These are phyloP conservation scores for Afroboletus lepidellus DNA, from an alignment of 1,284 basidiomycete species.

Conservation along the genomic window DNA sequence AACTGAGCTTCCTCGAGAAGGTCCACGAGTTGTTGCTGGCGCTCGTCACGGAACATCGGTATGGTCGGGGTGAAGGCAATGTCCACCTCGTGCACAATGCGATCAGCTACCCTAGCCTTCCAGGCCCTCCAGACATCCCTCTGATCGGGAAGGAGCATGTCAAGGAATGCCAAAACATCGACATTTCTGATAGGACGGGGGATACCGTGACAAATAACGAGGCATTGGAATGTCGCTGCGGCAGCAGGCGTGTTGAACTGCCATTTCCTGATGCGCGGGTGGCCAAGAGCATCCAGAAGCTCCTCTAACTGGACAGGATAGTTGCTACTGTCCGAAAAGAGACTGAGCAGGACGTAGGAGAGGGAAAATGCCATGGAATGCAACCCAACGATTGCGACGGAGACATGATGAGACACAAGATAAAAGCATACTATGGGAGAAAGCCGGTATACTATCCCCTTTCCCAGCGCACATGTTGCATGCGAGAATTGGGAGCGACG, in stretches of 20 bases:
- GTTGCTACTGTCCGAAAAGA: background rate
- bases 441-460: too few species aligned
- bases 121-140: background rate
- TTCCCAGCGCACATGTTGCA: too few species aligned
- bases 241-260: constrained; percentile 1
- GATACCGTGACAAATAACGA: constrained; percentile 7
- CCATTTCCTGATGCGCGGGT: constrained; percentile 10
- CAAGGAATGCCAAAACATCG: too few species aligned
- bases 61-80: background rate
- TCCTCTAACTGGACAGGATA: constrained; percentile 5
- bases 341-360: background rate
- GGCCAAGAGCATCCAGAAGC: constrained; percentile 9
- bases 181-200: constrained; percentile 3
- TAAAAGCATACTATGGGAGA: too few species aligned
- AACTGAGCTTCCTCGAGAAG: constrained; percentile 1
- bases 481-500: too few species aligned
- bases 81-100: background rate
- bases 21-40: background rate
- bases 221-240: constrained; percentile 8
- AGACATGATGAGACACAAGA: too few species aligned
- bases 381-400: too few species aligned
- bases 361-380: background rate
- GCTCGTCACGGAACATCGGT: constrained; percentile 2
- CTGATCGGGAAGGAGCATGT: constrained; percentile 2
- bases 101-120: background rate